phyloP scores from a whole-genome alignment of 805 yeast species.

The Grigorovia humatica region DNA sequence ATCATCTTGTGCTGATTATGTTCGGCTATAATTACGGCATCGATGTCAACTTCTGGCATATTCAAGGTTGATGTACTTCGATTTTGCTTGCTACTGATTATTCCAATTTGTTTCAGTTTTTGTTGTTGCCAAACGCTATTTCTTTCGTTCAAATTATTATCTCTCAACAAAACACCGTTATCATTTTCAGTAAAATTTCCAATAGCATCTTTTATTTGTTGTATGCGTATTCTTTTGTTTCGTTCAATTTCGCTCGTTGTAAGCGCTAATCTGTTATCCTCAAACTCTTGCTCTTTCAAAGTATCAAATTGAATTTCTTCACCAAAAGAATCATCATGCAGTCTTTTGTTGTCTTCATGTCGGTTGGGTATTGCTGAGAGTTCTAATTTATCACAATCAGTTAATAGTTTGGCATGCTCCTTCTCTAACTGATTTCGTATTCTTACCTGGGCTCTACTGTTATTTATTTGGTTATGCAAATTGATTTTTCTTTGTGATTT shows the following conservation, averaged over 20 bases:
- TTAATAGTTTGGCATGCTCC: constrained; percentile 19
- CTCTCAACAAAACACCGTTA: background rate
- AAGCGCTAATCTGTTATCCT: constrained; percentile 22
- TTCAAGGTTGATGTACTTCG: background rate
- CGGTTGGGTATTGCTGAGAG: constrained; percentile 14
- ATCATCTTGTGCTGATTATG: background rate
- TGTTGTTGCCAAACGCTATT: background rate
- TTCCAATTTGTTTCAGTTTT: constrained; percentile 1
- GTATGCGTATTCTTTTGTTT: constrained; percentile 8
- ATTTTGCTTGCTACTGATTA: constrained; percentile 2
- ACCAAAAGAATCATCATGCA: constrained; percentile 7
- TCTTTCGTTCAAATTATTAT: background rate
- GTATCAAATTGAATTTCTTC: constrained; percentile 4
- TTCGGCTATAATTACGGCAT: background rate
- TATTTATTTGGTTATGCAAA: background rate
- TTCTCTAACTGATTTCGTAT: constrained; percentile 9
- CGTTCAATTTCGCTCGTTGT: constrained; percentile 9
- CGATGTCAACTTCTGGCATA: background rate
- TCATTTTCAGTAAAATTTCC: background rate
- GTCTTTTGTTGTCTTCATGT: constrained; percentile 10
- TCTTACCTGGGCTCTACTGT: background rate
- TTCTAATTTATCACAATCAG: constrained; percentile 20
- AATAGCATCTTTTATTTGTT: constrained; percentile 16
- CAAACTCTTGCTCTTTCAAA: constrained; percentile 8
- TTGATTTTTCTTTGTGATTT: background rate